Percentiles rank a stretch among this genome's conserved stretches.
Evolutionary conservation across 148 eudicot genomes (phyloP).

Genomic region (Linanthus parryae): DNA sequence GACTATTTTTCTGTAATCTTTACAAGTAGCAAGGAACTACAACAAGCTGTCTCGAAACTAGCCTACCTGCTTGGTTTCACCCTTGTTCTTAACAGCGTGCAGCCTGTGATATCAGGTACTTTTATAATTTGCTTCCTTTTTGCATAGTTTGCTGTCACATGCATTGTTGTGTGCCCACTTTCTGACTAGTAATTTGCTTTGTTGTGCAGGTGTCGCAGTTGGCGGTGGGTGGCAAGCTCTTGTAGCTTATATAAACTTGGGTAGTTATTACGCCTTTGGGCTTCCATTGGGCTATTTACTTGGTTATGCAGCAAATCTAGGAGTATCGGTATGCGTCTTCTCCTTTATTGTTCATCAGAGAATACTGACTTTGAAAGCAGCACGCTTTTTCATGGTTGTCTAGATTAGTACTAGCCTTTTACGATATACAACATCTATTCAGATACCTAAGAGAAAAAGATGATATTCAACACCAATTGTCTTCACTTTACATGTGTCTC

Average conservation of each 20-base stretch:
- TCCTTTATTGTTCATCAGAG: background rate
- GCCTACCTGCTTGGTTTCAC: constrained; percentile 76
- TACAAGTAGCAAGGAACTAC: constrained; percentile 46
- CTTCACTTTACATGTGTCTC: too few relatives aligned
- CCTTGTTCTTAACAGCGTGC: constrained; percentile 79
- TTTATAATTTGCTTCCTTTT: background rate
- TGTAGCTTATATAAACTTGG: constrained; percentile 75
- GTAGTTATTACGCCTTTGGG: constrained; percentile 60
- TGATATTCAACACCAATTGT: too few relatives aligned
- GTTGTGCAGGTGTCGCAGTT: constrained; percentile 57
- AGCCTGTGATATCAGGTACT: constrained; percentile 83
- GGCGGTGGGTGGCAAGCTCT: constrained; percentile 91
- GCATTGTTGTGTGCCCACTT: background rate
- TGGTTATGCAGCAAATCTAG: constrained; percentile 53
- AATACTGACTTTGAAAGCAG: background rate
- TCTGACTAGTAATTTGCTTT: background rate
- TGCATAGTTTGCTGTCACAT: background rate
- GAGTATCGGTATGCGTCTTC: constrained; percentile 44
- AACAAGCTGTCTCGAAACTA: constrained; percentile 49
- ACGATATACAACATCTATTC: too few relatives aligned
- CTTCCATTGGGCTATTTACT: constrained; percentile 61
- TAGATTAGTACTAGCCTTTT: too few relatives aligned
- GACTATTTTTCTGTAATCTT: constrained; percentile 49
- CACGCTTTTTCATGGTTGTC: too few relatives aligned
- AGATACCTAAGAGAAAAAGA: too few relatives aligned